Percentiles rank a stretch among this genome's conserved stretches.
These are phyloP conservation scores for Suhomyces tanzawaensis DNA, from an alignment of 805 yeast species.

Conservation along the genomic window DNA sequence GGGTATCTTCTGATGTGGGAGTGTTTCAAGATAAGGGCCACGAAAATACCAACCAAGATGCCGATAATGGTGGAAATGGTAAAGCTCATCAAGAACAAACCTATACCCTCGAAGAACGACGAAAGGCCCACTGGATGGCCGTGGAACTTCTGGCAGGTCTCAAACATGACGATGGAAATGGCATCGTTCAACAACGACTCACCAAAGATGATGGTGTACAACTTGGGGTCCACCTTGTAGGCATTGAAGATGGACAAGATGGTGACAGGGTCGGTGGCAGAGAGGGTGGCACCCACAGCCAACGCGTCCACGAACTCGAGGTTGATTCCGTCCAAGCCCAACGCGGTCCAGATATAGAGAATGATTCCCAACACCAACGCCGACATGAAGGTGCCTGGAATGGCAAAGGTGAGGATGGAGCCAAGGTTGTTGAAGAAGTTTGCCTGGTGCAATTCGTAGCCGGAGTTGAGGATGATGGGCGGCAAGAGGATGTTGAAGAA, in stretches of 20 bases:
- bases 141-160: conserved; percentile 94
- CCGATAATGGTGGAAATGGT: conserved; percentile 90
- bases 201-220: conserved; percentile 95
- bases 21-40: conserved; percentile 87
- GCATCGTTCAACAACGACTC: conserved; percentile 96
- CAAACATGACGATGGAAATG: conserved; percentile 97
- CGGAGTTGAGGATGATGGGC: conserved; percentile 93
- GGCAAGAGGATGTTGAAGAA: conserved; percentile 93
- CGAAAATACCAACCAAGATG: conserved; percentile 77
- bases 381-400: conserved; percentile 93
- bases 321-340: conserved; percentile 85
- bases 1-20: conserved; percentile 92
- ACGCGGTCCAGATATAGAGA: conserved; percentile 81
- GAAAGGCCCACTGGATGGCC: conserved; percentile 72
- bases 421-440: conserved; percentile 92
- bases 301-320: conserved; percentile 96
- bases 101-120: conserved; percentile 89
- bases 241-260: conserved; percentile 94
- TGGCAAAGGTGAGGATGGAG: conserved; percentile 88
- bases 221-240: conserved; percentile 95
- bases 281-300: conserved; percentile 95
- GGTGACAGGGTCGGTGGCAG: conserved; percentile 98
- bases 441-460: conserved; percentile 93
- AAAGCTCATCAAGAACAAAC: conserved; percentile 89
- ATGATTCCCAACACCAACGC: conserved; percentile 89